These are phyloP conservation scores for Nasturtium officinale DNA, from an alignment of 345 rosid genomes.

Conservation along the genomic window DNA sequence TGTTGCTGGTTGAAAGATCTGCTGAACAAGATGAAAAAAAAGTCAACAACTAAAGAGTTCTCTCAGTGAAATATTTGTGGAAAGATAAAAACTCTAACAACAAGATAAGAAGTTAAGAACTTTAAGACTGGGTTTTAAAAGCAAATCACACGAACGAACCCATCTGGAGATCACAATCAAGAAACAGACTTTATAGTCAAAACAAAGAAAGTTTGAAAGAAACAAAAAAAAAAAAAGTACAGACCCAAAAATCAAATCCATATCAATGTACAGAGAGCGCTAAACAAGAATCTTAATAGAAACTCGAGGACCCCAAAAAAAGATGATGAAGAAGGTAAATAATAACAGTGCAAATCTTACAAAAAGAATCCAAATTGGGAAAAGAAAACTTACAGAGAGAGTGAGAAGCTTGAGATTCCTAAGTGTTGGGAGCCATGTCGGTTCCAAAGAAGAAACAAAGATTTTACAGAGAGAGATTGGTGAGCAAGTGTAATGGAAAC, in stretches of 20 bases:
- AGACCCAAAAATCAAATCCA: neutral
- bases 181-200: neutral
- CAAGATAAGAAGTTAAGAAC: neutral
- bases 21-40: conserved; percentile 15
- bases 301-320: conserved; percentile 4
- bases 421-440: conserved; percentile 67
- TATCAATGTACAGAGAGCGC: neutral
- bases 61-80: conserved; percentile 10
- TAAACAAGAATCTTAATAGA: conserved; percentile 12
- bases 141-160: conserved; percentile 16
- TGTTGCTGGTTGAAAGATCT: conserved; percentile 30
- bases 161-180: neutral
- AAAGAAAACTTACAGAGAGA: conserved; percentile 7
- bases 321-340: neutral
- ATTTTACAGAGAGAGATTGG: conserved; percentile 18
- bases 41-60: conserved; percentile 13
- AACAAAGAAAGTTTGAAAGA: neutral
- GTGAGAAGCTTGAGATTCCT: conserved; percentile 37
- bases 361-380: neutral
- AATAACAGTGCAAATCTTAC: conserved; percentile 25
- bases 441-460: conserved; percentile 55
- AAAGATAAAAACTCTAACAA: neutral
- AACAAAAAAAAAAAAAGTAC: neutral
- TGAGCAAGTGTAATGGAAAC: conserved; percentile 41
- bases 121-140: neutral